Evolutionary conservation across 257 asterid species (phyloP).

Genomic region (Avicennia marina): DNA sequence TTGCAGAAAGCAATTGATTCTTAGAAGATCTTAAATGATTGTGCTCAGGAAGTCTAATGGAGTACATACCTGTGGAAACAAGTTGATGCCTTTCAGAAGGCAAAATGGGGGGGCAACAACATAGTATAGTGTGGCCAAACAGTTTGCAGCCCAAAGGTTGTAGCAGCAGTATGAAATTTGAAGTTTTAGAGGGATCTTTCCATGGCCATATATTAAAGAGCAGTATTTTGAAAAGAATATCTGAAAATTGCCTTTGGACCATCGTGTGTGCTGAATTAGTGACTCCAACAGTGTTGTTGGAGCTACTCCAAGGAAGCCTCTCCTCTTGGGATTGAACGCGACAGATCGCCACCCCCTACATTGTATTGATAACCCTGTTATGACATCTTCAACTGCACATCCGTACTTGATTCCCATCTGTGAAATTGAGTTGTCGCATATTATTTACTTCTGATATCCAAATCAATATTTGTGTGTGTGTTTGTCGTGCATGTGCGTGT

Average conservation of each 20-base stretch:
- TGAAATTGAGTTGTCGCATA: background rate
- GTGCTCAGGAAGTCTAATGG: background rate
- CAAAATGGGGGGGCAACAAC: constrained; percentile 13
- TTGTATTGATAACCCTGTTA: constrained; percentile 29
- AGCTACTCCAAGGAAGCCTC: constrained; percentile 29
- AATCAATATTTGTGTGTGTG: background rate
- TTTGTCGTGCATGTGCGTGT: background rate
- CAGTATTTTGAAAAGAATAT: constrained; percentile 24
- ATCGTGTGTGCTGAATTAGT: constrained; percentile 26
- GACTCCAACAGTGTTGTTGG: constrained; percentile 20
- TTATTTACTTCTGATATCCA: no score
- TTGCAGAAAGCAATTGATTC: background rate
- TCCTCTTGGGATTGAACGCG: constrained; percentile 13
- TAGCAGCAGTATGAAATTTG: constrained; percentile 20
- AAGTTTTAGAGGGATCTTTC: constrained; percentile 20
- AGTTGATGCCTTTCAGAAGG: constrained; percentile 22
- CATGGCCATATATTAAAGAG: constrained; percentile 21
- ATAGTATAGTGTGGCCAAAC: constrained; percentile 23
- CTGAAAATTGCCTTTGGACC: constrained; percentile 31
- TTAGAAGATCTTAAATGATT: background rate
- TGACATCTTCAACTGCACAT: constrained; percentile 26
- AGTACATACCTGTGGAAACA: constrained; percentile 30
- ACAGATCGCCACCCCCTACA: constrained; percentile 31
- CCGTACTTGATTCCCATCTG: constrained; percentile 36
- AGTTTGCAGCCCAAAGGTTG: constrained; percentile 27